phyloP scores from a whole-genome alignment of 768 basidiomycete genomes.

The Terana coerulea region DNA sequence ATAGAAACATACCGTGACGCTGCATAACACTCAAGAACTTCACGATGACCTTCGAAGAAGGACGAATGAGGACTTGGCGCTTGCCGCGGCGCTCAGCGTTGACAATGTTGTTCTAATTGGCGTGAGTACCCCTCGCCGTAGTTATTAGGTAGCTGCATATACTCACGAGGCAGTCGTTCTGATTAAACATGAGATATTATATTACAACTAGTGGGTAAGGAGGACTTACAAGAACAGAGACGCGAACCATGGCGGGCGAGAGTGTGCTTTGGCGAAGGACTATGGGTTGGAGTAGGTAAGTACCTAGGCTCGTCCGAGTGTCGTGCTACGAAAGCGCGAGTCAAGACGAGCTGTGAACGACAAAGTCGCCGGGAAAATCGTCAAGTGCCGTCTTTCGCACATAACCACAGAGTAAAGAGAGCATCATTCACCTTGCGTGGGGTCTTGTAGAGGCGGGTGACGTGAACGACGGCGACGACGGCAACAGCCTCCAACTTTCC shows the following conservation, averaged over 20 bases:
- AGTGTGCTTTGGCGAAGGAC: conserved; percentile 18
- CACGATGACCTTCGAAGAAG: conserved; percentile 96
- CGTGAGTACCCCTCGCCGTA: conserved; percentile 4
- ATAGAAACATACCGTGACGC: conserved; percentile 71
- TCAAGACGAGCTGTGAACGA: conserved; percentile 48
- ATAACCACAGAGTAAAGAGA: conserved; percentile 17
- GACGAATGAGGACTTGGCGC: conserved; percentile 97
- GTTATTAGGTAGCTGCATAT: no score
- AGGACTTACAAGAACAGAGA: conserved; percentile 67
- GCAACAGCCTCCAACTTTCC: not conserved
- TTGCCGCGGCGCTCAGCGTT: conserved; percentile 99
- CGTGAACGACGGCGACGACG: conserved; percentile 16
- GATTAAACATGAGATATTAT: not conserved
- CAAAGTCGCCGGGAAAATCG: conserved; percentile 18
- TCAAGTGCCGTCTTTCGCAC: conserved; percentile 18
- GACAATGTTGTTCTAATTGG: conserved; percentile 88
- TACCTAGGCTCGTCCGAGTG: conserved; percentile 70
- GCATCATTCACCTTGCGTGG: conserved; percentile 44
- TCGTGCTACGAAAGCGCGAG: conserved; percentile 81
- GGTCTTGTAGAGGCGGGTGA: conserved; percentile 20
- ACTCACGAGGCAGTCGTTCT: conserved; percentile 60
- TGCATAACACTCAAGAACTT: conserved; percentile 99
- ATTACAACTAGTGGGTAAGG: not conserved
- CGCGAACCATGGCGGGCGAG: conserved; percentile 71
- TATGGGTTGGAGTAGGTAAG: conserved; percentile 34